Conservation (phyloP, 2,329 filamentous ascomycete species). For the Furcasterigmium furcatum region DNA sequence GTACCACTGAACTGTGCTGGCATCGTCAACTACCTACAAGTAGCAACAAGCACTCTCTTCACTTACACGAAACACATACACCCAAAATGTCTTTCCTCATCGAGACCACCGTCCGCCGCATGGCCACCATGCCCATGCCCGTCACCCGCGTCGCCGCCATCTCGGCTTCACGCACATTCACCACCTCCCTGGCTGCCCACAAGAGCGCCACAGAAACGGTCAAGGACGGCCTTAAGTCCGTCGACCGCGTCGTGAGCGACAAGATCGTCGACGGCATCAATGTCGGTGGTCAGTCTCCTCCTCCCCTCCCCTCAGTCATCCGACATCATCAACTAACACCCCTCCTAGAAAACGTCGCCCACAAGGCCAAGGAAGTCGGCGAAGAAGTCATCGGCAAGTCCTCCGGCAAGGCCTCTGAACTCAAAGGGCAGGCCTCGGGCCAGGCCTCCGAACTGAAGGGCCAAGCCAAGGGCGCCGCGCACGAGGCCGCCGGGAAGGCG, state of each 20-base stretch:
- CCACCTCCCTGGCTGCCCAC: slow-evolving; percentile 36
- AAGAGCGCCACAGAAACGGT: slow-evolving; percentile 51
- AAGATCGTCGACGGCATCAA: slow-evolving; percentile 62
- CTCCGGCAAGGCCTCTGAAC: slow-evolving; percentile 30
- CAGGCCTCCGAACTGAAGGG: slow-evolving; percentile 34
- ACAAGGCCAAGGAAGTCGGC: slow-evolving; percentile 46
- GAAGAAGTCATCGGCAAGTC: slow-evolving; percentile 32
- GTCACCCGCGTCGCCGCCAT: slow-evolving; percentile 30
- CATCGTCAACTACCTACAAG: background rate
- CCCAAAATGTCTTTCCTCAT: slow-evolving; percentile 51
- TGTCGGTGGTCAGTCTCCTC: slow-evolving; percentile 37
- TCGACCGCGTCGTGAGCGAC: slow-evolving; percentile 57
- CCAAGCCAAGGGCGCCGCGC: slow-evolving; percentile 26
- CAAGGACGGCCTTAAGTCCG: slow-evolving; percentile 57
- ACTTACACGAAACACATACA: slow-evolving; percentile 2
- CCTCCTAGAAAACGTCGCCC: slow-evolving; percentile 29
- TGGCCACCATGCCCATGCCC: slow-evolving; percentile 29
- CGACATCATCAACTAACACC: background rate
- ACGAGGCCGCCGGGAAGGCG: slow-evolving; percentile 34
- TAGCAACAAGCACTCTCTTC: background rate
- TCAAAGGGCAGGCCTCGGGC: slow-evolving; percentile 33
- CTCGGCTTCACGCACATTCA: slow-evolving; percentile 44
- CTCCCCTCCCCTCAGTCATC: background rate
- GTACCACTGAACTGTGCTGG: background rate
- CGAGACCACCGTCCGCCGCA: slow-evolving; percentile 38